Base-by-base conservation (phyloP, 768 basidiomycete genomes). In the Chalciporus piperatus region DNA sequence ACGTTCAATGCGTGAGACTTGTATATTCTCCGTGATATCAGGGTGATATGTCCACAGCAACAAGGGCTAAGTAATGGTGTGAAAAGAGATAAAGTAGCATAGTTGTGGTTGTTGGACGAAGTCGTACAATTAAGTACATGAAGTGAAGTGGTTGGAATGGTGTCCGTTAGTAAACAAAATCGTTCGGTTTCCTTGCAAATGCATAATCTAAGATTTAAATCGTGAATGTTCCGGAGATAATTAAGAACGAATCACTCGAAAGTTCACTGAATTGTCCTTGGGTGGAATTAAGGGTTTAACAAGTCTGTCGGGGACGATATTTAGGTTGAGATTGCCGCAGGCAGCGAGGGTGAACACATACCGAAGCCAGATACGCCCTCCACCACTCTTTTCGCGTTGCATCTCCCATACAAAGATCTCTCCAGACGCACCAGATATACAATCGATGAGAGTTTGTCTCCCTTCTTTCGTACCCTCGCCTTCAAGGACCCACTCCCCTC, bases 401-500 rank as follows among this genome's bases (percentile, higher is more conserved):
- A 88, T 59, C 66, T 86, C 81, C 83, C 77, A 79, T 37, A 64
- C 58, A 25, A 70, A 69, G 12, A 51, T 55, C 57, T 59, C 69
- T 0, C 78, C 77, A 3, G 68, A 61, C 2, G 47, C 50, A 33
- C 67, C 64, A 1, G 66, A 61, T 12, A 86, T 67, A 59, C 81
- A 82, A 53, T 83, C 76, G n/a, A 85, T 52, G 38, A 89, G 65
- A 3, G 71, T 63, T 62, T 79, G 74, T 41, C 78, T 72, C 6
- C 84, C 86, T 62, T 88, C 87, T 28, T 69, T 73, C 16, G 88
- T 91, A 1, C 88, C 89, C 48, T 88, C 86, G 1, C 81, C 83
- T 66, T 91, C 86, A n/a, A 91, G 72, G 13, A 88, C 71, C 88
- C 89, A 90, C 56, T 90, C 85, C 9, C 85, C 85, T 28, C 76